Conservation (phyloP, 108 stramenopile genomes). For the Cyclotella kingstonii region DNA sequence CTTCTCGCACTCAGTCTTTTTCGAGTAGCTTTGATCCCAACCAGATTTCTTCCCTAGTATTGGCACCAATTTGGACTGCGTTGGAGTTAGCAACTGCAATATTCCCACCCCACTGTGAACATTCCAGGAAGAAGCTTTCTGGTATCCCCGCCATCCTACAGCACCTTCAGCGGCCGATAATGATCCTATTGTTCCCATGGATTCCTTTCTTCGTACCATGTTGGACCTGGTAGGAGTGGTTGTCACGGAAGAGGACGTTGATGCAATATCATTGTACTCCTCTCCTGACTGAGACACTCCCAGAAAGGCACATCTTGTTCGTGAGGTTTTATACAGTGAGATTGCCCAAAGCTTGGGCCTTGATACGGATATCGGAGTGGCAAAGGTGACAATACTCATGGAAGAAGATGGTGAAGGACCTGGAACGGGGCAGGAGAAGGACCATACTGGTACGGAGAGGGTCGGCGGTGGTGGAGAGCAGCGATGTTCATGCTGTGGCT, state of each 20-base stretch:
- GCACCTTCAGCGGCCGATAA: constrained; percentile 12
- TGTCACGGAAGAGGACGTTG: constrained; percentile 30
- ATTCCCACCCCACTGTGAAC: constrained; percentile 28
- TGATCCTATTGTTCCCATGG: constrained; percentile 18
- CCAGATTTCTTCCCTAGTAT: constrained; percentile 57
- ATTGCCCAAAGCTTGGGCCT: constrained; percentile 56
- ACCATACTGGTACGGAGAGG: constrained; percentile 59
- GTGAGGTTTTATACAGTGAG: constrained; percentile 52
- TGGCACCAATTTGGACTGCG: constrained; percentile 46
- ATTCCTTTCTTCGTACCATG: constrained; percentile 7
- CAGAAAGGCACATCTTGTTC: constrained; percentile 53
- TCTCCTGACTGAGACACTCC: constrained; percentile 18
- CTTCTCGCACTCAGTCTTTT: constrained; percentile 39
- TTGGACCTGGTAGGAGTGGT: background rate
- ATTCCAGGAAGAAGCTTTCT: background rate
- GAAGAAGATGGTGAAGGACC: constrained; percentile 21
- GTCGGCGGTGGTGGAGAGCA: constrained; percentile 52
- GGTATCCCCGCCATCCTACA: constrained; percentile 9
- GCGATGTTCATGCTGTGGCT: background rate
- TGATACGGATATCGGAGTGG: constrained; percentile 54
- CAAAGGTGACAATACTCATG: constrained; percentile 71
- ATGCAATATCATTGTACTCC: constrained; percentile 38
- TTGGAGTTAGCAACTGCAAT: constrained; percentile 51
- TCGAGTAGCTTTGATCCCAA: constrained; percentile 33
- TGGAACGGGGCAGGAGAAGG: constrained; percentile 35